A percentile compares a stretch with the other conserved stretches of the same genome.
Evolutionary conservation across 129 eudicot genomes (phyloP).

Genomic region (Cynara cardunculus): DNA sequence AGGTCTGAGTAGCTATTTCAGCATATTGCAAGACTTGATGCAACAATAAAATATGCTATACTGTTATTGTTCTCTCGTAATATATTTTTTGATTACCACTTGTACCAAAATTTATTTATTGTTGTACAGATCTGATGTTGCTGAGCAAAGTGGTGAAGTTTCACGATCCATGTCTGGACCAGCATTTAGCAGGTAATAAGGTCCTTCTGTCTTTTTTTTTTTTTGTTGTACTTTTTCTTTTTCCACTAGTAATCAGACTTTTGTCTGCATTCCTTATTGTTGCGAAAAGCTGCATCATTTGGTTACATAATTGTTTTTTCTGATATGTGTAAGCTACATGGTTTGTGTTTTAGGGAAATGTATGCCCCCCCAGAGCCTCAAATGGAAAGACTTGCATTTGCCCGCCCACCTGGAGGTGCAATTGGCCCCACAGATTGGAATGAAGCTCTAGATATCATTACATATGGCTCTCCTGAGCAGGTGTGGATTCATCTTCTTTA

Average conservation of each 20-base stretch:
- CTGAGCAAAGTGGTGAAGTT: slow-evolving; percentile 95
- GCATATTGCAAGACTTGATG: background rate
- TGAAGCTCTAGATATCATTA: slow-evolving; percentile 89
- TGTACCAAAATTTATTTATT: background rate
- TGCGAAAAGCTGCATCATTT: background rate
- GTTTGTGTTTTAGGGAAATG: slow-evolving; percentile 50
- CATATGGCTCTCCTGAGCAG: slow-evolving; percentile 96
- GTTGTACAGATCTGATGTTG: slow-evolving; percentile 58
- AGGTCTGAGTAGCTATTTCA: background rate
- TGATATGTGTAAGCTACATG: background rate
- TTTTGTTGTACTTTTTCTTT: background rate
- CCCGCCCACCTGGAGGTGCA: slow-evolving; percentile 49
- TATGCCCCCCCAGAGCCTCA: slow-evolving; percentile 61
- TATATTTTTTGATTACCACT: background rate
- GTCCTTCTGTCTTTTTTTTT: background rate
- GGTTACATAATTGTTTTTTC: background rate
- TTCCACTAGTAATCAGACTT: background rate
- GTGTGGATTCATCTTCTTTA: slow-evolving; percentile 20
- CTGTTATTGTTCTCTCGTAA: background rate
- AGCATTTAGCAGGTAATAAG: slow-evolving; percentile 52
- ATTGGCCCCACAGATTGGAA: slow-evolving; percentile 93
- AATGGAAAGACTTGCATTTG: slow-evolving; percentile 62
- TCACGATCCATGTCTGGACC: slow-evolving; percentile 66
- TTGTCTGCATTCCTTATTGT: background rate
- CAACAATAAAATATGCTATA: background rate